phyloP scores from a whole-genome alignment of 73 alveolate species.

The Paraurostyla sp. region DNA sequence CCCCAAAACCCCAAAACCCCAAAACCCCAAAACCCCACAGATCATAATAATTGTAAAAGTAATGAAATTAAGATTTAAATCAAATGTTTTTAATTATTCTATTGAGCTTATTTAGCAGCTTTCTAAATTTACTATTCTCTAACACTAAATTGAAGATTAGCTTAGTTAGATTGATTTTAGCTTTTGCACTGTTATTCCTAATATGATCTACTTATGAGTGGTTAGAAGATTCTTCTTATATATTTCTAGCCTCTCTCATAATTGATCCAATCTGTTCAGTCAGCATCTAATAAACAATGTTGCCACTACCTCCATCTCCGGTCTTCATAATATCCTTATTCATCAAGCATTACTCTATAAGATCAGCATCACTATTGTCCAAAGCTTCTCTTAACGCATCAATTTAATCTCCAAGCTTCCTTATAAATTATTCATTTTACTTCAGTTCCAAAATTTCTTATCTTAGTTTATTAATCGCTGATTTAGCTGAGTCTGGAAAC shows the following conservation, averaged over 20 bases:
- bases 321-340: background rate
- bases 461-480: background rate
- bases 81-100: background rate
- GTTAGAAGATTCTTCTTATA: slow-evolving; percentile 22
- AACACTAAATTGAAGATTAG: background rate
- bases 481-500: background rate
- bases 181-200: background rate
- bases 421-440: slow-evolving; percentile 15
- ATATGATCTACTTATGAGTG: too few relatives aligned
- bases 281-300: background rate
- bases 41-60: too few relatives aligned
- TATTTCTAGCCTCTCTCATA: slow-evolving; percentile 28
- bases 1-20: too few relatives aligned
- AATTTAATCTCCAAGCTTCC: background rate
- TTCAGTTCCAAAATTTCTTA: slow-evolving; percentile 41
- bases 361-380: slow-evolving; percentile 1
- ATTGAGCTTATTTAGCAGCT: slow-evolving; percentile 11
- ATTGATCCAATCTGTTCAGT: slow-evolving; percentile 45
- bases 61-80: too few relatives aligned
- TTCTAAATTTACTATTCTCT: slow-evolving; percentile 45
- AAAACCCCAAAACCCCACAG: too few relatives aligned
- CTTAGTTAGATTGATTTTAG: background rate
- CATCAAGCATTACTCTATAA: background rate
- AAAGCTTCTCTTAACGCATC: slow-evolving; percentile 27
- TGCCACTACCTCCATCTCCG: too few relatives aligned